Evolutionary conservation across 2,329 filamentous ascomycete genomes (phyloP).

Genomic region (Penicillium sp.): DNA sequence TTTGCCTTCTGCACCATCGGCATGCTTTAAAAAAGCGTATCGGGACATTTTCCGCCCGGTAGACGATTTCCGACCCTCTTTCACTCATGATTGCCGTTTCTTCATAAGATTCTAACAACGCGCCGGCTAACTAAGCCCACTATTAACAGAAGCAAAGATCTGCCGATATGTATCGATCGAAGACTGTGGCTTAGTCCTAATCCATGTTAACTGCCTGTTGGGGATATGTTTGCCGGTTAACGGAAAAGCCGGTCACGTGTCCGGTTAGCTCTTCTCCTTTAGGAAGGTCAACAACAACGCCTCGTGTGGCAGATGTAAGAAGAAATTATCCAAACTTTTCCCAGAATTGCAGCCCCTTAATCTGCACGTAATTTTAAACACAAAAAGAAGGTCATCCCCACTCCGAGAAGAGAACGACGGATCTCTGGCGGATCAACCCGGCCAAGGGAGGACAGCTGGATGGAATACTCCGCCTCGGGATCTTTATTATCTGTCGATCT

Average conservation of each 20-base stretch:
- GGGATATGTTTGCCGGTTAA: slow-evolving; percentile 3
- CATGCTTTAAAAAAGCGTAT: slow-evolving; percentile 39
- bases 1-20: slow-evolving; percentile 37
- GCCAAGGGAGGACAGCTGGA: neutral
- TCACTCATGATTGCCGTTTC: slow-evolving; percentile 24
- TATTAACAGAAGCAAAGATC: neutral
- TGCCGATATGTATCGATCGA: neutral
- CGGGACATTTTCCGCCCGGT: slow-evolving; percentile 32
- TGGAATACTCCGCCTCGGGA: neutral
- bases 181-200: neutral
- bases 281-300: neutral
- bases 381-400: accelerated
- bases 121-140: too few relatives aligned
- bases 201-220: neutral
- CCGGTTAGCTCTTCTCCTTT: neutral
- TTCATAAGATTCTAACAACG: neutral
- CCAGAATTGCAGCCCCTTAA: slow-evolving; percentile 27
- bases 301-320: neutral
- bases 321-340: slow-evolving; percentile 40
- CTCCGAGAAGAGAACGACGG: neutral
- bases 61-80: slow-evolving; percentile 30
- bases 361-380: neutral
- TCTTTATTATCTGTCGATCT: too few relatives aligned
- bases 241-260: slow-evolving; percentile 17
- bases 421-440: neutral